Conservation (phyloP, 2,329 filamentous ascomycete species). For the Gnomoniopsis sp. region DNA sequence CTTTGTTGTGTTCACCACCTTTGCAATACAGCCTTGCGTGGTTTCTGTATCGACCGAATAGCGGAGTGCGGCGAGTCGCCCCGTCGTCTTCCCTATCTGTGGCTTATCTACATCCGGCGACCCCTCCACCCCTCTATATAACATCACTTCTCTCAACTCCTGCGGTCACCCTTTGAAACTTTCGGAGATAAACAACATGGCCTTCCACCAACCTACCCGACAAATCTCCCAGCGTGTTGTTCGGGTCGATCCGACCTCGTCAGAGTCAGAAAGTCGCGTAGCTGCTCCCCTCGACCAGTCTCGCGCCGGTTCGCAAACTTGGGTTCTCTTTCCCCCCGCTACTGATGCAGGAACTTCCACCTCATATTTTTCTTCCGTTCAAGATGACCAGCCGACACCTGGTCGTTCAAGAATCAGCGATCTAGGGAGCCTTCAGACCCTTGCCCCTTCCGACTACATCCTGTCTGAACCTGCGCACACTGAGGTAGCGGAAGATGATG, state of each 20-base stretch:
- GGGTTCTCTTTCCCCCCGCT: constrained; percentile 87
- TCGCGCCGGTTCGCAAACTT: constrained; percentile 79
- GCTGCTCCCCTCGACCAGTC: constrained; percentile 29
- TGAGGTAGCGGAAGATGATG: constrained; percentile 30
- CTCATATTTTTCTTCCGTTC: constrained; percentile 65
- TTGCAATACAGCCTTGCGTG: not conserved
- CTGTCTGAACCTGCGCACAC: constrained; percentile 26
- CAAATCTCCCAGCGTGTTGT: constrained; percentile 48
- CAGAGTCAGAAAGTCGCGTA: constrained; percentile 32
- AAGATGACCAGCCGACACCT: constrained; percentile 61
- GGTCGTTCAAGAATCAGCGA: constrained; percentile 75
- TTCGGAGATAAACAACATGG: constrained; percentile 38
- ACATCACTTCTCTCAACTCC: not conserved
- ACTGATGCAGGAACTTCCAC: constrained; percentile 58
- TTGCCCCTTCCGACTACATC: constrained; percentile 52
- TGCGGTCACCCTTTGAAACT: not conserved
- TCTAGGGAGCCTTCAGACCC: constrained; percentile 72
- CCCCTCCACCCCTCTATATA: not conserved
- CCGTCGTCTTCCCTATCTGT: not conserved
- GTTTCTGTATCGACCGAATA: not conserved
- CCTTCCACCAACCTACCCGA: constrained; percentile 58
- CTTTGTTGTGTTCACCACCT: constrained; percentile 1
- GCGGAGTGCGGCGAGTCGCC: not conserved
- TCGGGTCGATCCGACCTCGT: constrained; percentile 35
- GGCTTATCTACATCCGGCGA: not conserved